These are phyloP conservation scores for Petunia secreta DNA, from an alignment of 257 asterid genomes.

Conservation along the genomic window DNA sequence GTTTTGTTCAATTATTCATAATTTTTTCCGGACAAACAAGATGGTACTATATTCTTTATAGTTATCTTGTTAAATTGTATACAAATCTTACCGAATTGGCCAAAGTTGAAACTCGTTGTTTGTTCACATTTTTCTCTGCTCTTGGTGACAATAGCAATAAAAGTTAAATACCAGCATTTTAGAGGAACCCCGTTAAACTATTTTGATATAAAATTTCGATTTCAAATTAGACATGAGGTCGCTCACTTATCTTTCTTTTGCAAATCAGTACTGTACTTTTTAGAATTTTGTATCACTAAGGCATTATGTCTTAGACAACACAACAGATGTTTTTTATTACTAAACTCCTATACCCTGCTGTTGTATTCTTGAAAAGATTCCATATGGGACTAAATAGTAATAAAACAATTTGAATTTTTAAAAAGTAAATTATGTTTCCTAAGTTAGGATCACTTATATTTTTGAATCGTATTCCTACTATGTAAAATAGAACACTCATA, in stretches of 20 bases:
- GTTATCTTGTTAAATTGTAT: too few relatives aligned
- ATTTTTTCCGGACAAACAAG: too few relatives aligned
- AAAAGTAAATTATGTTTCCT: neutral
- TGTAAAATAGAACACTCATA: too few relatives aligned
- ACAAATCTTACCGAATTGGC: too few relatives aligned
- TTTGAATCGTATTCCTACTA: neutral
- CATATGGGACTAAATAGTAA: neutral
- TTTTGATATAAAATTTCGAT: too few relatives aligned
- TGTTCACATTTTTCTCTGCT: too few relatives aligned
- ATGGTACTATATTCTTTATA: too few relatives aligned
- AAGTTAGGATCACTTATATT: neutral
- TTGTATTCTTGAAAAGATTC: neutral
- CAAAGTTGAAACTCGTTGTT: too few relatives aligned
- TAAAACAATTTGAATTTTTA: neutral
- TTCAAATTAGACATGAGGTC: neutral
- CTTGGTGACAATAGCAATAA: neutral
- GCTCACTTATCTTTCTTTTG: neutral
- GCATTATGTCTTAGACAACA: neutral
- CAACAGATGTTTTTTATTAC: neutral
- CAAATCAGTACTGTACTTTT: neutral
- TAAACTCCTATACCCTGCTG: too few relatives aligned
- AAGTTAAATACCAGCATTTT: too few relatives aligned
- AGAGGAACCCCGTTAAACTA: neutral
- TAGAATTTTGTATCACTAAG: neutral
- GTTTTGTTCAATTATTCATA: too few relatives aligned